Percentiles rank a stretch among this genome's conserved stretches.
These are phyloP conservation scores for Saksenaea oblongispora DNA, from an alignment of 371 early-diverging fungal genomes.

Conservation along the genomic window DNA sequence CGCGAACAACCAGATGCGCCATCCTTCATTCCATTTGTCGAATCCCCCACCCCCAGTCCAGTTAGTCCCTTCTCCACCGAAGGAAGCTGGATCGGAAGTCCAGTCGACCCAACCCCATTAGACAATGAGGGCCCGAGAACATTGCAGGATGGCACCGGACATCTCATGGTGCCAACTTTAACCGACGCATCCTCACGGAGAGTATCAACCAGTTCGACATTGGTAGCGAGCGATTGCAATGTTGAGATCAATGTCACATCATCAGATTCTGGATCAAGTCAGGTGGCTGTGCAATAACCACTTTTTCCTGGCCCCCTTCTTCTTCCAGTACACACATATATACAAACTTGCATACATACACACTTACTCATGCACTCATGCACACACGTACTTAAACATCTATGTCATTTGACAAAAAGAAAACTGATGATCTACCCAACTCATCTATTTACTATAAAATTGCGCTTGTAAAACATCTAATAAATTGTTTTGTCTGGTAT, in stretches of 20 bases:
- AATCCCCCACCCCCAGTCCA: conserved; percentile 40
- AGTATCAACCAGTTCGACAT: background rate
- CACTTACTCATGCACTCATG: background rate
- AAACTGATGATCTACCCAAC: background rate
- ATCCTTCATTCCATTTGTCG: conserved; percentile 34
- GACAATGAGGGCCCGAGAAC: conserved; percentile 6
- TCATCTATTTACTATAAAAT: background rate
- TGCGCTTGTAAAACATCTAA: no score
- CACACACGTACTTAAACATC: background rate
- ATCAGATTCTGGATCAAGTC: background rate
- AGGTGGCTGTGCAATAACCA: background rate
- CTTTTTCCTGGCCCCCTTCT: background rate
- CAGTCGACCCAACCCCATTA: conserved; percentile 23
- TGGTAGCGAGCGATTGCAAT: background rate
- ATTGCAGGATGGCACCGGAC: conserved; percentile 30
- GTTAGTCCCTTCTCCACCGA: conserved; percentile 23
- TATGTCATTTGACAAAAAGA: background rate
- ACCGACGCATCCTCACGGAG: background rate
- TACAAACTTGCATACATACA: background rate
- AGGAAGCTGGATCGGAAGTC: conserved; percentile 32
- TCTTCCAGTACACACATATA: background rate
- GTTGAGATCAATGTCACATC: background rate
- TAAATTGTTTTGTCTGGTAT: background rate
- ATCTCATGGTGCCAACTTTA: conserved; percentile 37
- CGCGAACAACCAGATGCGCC: conserved; percentile 22